phyloP scores from a whole-genome alignment of 2,329 filamentous ascomycete species.

The Penicillium aurantiogriseum region DNA sequence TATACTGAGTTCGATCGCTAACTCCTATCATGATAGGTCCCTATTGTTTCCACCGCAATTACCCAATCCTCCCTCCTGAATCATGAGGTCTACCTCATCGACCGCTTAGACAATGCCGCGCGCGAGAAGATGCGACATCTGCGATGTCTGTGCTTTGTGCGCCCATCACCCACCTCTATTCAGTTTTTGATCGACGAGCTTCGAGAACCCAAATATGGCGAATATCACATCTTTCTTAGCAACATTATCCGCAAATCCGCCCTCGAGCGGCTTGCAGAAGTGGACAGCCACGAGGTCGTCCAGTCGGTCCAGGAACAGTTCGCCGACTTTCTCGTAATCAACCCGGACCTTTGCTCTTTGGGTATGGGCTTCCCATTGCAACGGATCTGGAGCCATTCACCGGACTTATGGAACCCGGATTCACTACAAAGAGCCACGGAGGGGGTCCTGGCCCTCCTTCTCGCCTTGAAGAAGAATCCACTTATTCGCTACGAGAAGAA shows the following conservation, averaged over 20 bases:
- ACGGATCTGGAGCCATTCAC: constrained; percentile 74
- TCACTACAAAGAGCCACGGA: constrained; percentile 83
- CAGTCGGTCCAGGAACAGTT: constrained; percentile 94
- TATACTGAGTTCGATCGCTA: constrained; percentile 22
- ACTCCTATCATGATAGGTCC: constrained; percentile 54
- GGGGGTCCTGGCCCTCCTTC: constrained; percentile 75
- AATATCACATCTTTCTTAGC: constrained; percentile 96
- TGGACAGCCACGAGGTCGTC: constrained; percentile 96
- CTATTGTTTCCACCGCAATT: constrained; percentile 90
- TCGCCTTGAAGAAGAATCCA: constrained; percentile 95
- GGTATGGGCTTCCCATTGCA: constrained; percentile 70
- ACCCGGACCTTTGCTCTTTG: constrained; percentile 86
- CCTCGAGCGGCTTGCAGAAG: constrained; percentile 88
- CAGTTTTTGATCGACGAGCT: constrained; percentile 94
- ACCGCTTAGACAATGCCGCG: constrained; percentile 83
- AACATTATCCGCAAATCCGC: constrained; percentile 97
- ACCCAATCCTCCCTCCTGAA: constrained; percentile 93
- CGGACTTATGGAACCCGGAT: constrained; percentile 89
- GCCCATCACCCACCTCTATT: constrained; percentile 88
- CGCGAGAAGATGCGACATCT: constrained; percentile 98
- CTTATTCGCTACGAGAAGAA: constrained; percentile 91
- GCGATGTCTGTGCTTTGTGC: constrained; percentile 86
- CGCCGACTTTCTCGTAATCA: constrained; percentile 91
- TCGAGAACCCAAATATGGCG: constrained; percentile 92
- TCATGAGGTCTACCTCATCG: constrained; percentile 96